Percentiles rank a stretch among this genome's conserved stretches.
These are phyloP conservation scores for Kodamaea nitidulidarum DNA, from an alignment of 805 yeast genomes.

Conservation along the genomic window DNA sequence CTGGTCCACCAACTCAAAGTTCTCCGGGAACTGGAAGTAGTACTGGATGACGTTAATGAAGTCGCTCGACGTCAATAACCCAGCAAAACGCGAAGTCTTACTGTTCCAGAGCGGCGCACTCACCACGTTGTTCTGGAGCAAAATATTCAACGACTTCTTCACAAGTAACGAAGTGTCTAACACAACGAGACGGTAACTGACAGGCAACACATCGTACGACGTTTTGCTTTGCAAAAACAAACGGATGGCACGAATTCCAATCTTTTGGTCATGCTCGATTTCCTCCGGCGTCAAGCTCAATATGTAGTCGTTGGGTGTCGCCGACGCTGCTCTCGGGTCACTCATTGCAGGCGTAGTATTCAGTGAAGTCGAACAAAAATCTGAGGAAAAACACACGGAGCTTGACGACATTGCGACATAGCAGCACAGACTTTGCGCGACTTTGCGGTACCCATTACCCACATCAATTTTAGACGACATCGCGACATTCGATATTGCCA, in stretches of 20 bases:
- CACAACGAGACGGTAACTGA: conserved; percentile 86
- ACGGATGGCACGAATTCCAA: conserved; percentile 80
- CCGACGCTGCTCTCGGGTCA: conserved; percentile 18
- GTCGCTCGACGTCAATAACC: conserved; percentile 86
- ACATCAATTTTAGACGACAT: neutral
- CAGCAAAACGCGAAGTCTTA: conserved; percentile 85
- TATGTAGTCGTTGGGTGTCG: conserved; percentile 43
- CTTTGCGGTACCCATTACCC: too few species aligned
- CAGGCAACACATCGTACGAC: conserved; percentile 95
- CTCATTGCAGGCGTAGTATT: conserved; percentile 2
- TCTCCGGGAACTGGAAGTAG: conserved; percentile 84
- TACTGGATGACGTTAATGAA: conserved; percentile 93
- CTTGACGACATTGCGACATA: neutral
- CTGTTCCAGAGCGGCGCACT: conserved; percentile 98
- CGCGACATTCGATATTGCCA: conserved; percentile 1
- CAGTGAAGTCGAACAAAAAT: neutral
- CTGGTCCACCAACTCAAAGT: conserved; percentile 82
- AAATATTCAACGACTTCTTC: conserved; percentile 83
- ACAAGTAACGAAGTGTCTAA: conserved; percentile 88
- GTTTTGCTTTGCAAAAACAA: conserved; percentile 83
- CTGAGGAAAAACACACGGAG: neutral
- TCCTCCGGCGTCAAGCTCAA: conserved; percentile 38
- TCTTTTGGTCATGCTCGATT: conserved; percentile 56
- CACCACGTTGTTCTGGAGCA: conserved; percentile 89
- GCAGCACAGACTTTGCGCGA: too few species aligned